phyloP scores from a whole-genome alignment of 2,329 filamentous ascomycete species.

The Fonsecaea erecta region DNA sequence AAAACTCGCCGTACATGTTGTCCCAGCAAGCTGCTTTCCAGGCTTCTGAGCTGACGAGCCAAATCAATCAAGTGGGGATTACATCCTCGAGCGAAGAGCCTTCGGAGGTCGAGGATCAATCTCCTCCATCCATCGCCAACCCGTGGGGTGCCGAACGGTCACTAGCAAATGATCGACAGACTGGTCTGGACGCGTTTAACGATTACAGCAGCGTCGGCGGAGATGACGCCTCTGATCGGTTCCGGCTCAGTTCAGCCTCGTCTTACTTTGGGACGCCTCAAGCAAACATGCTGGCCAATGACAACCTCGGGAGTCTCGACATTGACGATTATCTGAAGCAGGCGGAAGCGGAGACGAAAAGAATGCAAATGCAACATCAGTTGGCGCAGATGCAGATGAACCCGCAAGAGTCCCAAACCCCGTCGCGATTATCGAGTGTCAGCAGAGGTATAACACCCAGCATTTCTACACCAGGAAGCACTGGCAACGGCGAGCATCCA shows the following conservation, averaged over 20 bases:
- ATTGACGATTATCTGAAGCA: conserved; percentile 51
- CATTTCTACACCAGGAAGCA: conserved; percentile 31
- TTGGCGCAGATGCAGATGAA: conserved; percentile 31
- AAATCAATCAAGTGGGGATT: conserved; percentile 40
- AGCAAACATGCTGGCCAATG: conserved; percentile 47
- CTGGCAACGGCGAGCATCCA: conserved; percentile 29
- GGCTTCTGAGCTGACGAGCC: conserved; percentile 24
- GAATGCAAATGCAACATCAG: conserved; percentile 33
- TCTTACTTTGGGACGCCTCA: conserved; percentile 50
- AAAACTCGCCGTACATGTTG: conserved; percentile 39
- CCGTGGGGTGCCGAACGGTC: conserved; percentile 22
- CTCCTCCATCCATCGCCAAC: conserved; percentile 24
- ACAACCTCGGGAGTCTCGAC: conserved; percentile 48
- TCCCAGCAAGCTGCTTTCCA: conserved; percentile 33
- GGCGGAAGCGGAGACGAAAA: conserved; percentile 34
- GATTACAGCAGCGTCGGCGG: conserved; percentile 41
- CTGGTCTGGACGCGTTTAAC: conserved; percentile 41
- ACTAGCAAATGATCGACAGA: conserved; percentile 37
- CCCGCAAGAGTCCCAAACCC: conserved; percentile 21
- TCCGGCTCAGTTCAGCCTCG: conserved; percentile 49
- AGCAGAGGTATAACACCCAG: conserved; percentile 34
- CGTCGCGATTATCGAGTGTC: conserved; percentile 28
- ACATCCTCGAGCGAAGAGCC: conserved; percentile 56
- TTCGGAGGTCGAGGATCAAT: conserved; percentile 54
- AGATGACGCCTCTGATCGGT: conserved; percentile 50